A percentile compares a stretch with the other conserved stretches of the same genome.
phyloP scores from a whole-genome alignment of 768 basidiomycete species.

The Podaxis rugospora region DNA sequence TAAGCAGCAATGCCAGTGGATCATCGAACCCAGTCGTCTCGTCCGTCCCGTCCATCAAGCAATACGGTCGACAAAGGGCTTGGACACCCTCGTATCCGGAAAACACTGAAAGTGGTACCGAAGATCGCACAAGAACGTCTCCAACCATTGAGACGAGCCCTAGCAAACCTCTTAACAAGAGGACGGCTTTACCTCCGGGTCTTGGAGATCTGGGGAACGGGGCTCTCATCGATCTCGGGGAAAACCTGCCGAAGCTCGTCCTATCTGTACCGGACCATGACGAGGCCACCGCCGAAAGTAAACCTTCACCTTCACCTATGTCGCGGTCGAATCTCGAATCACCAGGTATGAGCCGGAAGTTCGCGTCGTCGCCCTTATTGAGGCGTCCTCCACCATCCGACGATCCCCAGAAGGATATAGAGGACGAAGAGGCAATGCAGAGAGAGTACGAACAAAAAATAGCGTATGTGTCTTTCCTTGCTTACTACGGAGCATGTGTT shows the following conservation, averaged over 20 bases:
- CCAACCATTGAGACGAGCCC: not conserved
- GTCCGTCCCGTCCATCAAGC: not conserved
- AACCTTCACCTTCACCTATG: not conserved
- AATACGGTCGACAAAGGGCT: not conserved
- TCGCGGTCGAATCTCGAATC: slow-evolving; percentile 1
- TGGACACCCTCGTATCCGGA: not conserved
- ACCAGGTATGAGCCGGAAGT: not conserved
- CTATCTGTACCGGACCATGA: not conserved
- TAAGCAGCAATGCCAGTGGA: not conserved
- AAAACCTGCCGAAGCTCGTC: not conserved
- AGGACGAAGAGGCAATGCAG: slow-evolving; percentile 44
- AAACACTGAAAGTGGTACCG: not conserved
- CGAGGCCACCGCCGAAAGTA: not conserved
- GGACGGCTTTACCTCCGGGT: not conserved
- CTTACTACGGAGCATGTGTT: slow-evolving; percentile 3
- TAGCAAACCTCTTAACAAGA: not conserved
- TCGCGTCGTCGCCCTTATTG: not conserved
- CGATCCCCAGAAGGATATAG: slow-evolving; percentile 25
- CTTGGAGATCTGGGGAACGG: not conserved
- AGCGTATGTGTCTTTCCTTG: slow-evolving; percentile 35
- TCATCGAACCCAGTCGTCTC: slow-evolving; percentile 3
- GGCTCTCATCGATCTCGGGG: not conserved
- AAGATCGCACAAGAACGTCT: not conserved
- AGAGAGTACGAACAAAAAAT: slow-evolving; percentile 57
- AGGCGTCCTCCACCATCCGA: slow-evolving; percentile 14